Evolutionary conservation across 495 filamentous ascomycete species (phyloP), one percentile per base, ranked within the genome.

Genomic region (Collariella sp.): DNA sequence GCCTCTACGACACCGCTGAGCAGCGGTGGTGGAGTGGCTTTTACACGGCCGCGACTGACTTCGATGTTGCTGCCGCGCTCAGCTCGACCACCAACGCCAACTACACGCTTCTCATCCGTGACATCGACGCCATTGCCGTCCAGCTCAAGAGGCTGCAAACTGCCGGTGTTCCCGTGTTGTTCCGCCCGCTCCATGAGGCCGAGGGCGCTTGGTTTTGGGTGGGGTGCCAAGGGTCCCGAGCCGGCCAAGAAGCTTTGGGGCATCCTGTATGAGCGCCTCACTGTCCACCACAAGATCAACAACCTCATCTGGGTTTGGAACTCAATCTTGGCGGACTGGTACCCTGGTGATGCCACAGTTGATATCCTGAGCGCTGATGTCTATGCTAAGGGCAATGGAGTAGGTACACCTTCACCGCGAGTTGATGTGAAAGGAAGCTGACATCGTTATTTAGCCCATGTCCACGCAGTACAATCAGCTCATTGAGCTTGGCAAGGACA

Each of bases 131-230:
- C 7, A 76, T 77, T 22, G 74, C 74, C 9, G 66, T 70, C 1
- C 67, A 77, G 60, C 62, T 77, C 23, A 68, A 70, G 61, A 40
- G 70, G 3, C 52, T 77, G 15, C 62, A 72, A 39, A 46, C 36
- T 1, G 74, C 72, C 0, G 63, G 65, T 11, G 60, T 76, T 12
- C 72, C 74, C 13, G 60, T 77, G 7, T 64, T 77, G 6, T 77
- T 61, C 56, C 60, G 74, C 0, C 74, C 74, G 2, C 63, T 77
- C 1, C 74, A 77, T 62, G 74, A 77, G 48, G 74, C 74, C 13
- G 74, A 77, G 45, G 75, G 75, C 3, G 67, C 46, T 1, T 78
- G 75, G 75, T 78, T 77, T 65, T 78, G 75, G n/a, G 75, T 77
- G 75, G 75, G 75, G 75, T 13, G 75, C 74, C 7, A 69, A 73